A percentile compares a stretch with the other conserved stretches of the same genome.
Conservation (phyloP, 2,329 filamentous ascomycete genomes). For the Ophiocordyceps camponoti-saundersi region DNA sequence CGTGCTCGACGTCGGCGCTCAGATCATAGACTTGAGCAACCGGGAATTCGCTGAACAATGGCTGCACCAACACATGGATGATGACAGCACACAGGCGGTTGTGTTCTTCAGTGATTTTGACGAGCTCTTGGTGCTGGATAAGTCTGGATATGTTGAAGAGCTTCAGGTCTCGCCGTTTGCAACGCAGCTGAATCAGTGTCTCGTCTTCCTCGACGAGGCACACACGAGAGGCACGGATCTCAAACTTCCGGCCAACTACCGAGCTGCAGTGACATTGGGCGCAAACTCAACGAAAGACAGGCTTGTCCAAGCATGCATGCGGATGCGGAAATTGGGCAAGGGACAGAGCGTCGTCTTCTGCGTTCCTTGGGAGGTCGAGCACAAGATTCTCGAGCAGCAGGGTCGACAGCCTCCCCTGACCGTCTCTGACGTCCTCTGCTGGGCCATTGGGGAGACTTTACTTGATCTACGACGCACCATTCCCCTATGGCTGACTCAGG, state of each 20-base stretch:
- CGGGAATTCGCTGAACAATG: slow-evolving; percentile 32
- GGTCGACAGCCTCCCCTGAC: slow-evolving; percentile 23
- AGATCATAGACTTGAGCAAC: slow-evolving; percentile 49
- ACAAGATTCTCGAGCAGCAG: slow-evolving; percentile 23
- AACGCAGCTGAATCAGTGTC: slow-evolving; percentile 36
- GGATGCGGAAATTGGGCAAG: slow-evolving; percentile 51
- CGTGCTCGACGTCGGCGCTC: slow-evolving; percentile 54
- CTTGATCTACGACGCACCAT: slow-evolving; percentile 28
- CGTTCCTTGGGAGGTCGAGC: slow-evolving; percentile 38
- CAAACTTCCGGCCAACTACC: slow-evolving; percentile 36
- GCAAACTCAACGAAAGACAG: slow-evolving; percentile 49
- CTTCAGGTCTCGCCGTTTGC: slow-evolving; percentile 42
- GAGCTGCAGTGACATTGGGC: slow-evolving; percentile 52
- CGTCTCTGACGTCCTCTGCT: slow-evolving; percentile 38
- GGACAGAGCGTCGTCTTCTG: slow-evolving; percentile 50
- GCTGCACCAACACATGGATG: slow-evolving; percentile 17
- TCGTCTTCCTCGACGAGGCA: slow-evolving; percentile 53
- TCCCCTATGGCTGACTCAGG: slow-evolving; percentile 45
- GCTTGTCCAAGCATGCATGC: slow-evolving; percentile 48
- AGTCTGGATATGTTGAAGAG: slow-evolving; percentile 23
- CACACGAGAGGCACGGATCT: slow-evolving; percentile 58
- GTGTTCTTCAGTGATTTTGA: slow-evolving; percentile 43
- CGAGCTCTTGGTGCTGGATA: slow-evolving; percentile 34
- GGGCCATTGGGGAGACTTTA: slow-evolving; percentile 42
- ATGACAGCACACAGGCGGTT: slow-evolving; percentile 10